phyloP scores from a whole-genome alignment of 495 filamentous ascomycete species.

The Penicillium fimorum region DNA sequence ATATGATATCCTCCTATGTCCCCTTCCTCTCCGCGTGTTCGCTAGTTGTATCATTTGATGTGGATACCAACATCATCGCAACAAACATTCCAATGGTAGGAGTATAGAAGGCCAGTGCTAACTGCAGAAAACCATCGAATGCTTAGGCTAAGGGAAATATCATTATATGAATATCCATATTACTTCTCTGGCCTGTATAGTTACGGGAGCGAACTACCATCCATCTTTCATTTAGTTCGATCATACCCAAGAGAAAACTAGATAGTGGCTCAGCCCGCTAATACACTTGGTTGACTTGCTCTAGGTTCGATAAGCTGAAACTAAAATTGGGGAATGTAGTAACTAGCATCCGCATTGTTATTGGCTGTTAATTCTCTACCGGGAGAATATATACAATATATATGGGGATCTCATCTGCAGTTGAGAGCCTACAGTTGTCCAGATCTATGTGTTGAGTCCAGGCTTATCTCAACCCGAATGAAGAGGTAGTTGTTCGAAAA shows the following conservation, averaged over 20 bases:
- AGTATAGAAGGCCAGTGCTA: too few species aligned
- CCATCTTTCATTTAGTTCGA: neutral
- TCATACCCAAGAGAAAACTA: neutral
- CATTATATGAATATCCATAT: neutral
- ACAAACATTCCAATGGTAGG: too few species aligned
- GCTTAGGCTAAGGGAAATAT: too few species aligned
- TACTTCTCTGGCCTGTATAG: neutral
- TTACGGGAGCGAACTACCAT: too few species aligned
- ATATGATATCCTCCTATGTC: neutral
- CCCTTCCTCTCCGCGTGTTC: too few species aligned
- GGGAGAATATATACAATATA: neutral
- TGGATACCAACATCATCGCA: too few species aligned
- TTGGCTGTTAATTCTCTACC: neutral
- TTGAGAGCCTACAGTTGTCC: neutral
- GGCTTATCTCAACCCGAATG: neutral
- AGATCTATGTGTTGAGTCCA: neutral
- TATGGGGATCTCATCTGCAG: neutral
- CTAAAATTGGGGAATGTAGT: neutral
- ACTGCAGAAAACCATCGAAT: too few species aligned
- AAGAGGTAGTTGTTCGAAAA: neutral
- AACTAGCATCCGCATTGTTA: neutral
- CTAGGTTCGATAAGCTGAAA: neutral
- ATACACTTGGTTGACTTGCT: neutral
- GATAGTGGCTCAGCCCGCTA: neutral
- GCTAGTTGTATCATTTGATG: too few species aligned